Evolutionary conservation across 176 grass and related monocot species (phyloP).

Genomic region (Eragrostis curvula): DNA sequence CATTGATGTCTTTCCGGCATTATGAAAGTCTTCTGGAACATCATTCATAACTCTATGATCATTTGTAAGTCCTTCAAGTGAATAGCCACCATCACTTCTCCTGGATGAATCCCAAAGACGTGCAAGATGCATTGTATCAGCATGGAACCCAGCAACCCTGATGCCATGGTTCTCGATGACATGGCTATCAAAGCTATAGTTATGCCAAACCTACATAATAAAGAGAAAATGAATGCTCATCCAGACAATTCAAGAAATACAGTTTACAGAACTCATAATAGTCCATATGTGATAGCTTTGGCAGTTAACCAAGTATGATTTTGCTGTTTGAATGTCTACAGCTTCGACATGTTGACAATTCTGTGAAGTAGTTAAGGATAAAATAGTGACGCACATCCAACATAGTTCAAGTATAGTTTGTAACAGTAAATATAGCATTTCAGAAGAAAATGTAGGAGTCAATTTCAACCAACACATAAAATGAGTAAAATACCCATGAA

Average conservation of each 20-base stretch:
- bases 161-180: slow-evolving; percentile 84
- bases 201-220: slow-evolving; percentile 92
- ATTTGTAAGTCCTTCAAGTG: slow-evolving; percentile 89
- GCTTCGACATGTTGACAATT: neutral
- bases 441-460: neutral
- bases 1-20: slow-evolving; percentile 72
- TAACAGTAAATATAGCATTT: slow-evolving; percentile 8
- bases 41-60: slow-evolving; percentile 69
- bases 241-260: slow-evolving; percentile 37
- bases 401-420: slow-evolving; percentile 32
- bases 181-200: slow-evolving; percentile 96
- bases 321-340: neutral
- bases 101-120: slow-evolving; percentile 94
- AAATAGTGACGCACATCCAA: slow-evolving; percentile 14
- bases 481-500: slow-evolving; percentile 17
- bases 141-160: slow-evolving; percentile 84
- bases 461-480: slow-evolving; percentile 25
- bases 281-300: slow-evolving; percentile 24
- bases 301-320: slow-evolving; percentile 8
- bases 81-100: slow-evolving; percentile 81
- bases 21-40: slow-evolving; percentile 40
- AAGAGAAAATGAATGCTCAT: slow-evolving; percentile 32
- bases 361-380: slow-evolving; percentile 11
- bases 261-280: slow-evolving; percentile 10
- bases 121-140: slow-evolving; percentile 97